These are phyloP conservation scores for Amphibolis antarctica DNA, from an alignment of 106 monocot genomes.

Conservation along the genomic window DNA sequence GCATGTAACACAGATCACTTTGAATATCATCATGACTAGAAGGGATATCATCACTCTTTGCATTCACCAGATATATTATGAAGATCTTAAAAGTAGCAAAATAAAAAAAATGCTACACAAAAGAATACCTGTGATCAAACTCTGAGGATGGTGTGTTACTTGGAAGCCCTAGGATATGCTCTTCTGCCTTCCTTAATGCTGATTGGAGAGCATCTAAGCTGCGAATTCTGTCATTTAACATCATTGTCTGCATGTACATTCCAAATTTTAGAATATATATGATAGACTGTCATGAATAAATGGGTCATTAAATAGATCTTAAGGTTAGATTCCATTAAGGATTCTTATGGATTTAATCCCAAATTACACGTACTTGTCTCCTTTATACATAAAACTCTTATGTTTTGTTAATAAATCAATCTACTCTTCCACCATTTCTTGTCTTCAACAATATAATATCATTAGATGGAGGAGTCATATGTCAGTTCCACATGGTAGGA, in stretches of 20 bases:
- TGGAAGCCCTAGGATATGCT: slow-evolving; percentile 41
- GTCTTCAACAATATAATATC: too few relatives aligned
- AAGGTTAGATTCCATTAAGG: too few relatives aligned
- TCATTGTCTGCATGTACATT: slow-evolving; percentile 45
- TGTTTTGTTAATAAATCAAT: too few relatives aligned
- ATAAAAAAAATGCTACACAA: background rate
- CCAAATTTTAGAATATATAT: too few relatives aligned
- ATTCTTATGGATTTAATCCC: too few relatives aligned
- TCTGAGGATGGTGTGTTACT: slow-evolving; percentile 71
- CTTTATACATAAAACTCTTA: too few relatives aligned
- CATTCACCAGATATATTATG: background rate
- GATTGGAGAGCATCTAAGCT: slow-evolving; percentile 50
- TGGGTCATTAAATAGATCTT: too few relatives aligned
- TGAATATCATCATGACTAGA: background rate
- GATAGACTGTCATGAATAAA: too few relatives aligned
- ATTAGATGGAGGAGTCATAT: too few relatives aligned
- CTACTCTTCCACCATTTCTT: too few relatives aligned
- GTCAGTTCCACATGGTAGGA: too few relatives aligned
- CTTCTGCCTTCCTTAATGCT: slow-evolving; percentile 84
- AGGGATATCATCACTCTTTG: background rate
- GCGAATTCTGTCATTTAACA: slow-evolving; percentile 71
- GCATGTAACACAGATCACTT: background rate
- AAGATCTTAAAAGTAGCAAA: background rate
- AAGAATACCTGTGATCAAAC: slow-evolving; percentile 53
- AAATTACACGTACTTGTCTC: too few relatives aligned